A percentile compares a stretch with the other conserved stretches of the same genome.
phyloP scores from a whole-genome alignment of 495 filamentous ascomycete species.

The Haplographium delicatum region DNA sequence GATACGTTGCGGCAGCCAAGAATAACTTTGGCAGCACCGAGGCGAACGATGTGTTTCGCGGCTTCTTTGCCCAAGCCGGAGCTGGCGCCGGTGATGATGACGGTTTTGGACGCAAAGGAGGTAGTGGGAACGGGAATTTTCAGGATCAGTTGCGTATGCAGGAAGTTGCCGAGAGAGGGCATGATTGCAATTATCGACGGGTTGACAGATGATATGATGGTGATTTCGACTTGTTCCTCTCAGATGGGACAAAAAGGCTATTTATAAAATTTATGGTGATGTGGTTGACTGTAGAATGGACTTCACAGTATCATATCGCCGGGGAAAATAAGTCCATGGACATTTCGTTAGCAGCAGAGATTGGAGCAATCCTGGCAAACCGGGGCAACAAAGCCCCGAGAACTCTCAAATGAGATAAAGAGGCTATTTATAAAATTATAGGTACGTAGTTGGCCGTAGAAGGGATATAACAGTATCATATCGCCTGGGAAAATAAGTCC shows the following conservation, averaged over 20 bases:
- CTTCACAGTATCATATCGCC: too few species aligned
- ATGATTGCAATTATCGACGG: not conserved
- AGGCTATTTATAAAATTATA: too few species aligned
- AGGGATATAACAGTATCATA: too few species aligned
- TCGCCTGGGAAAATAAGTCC: too few species aligned
- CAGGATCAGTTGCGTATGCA: slow-evolving; percentile 5
- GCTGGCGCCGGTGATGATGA: slow-evolving; percentile 36
- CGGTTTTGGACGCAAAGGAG: slow-evolving; percentile 8
- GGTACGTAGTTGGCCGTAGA: too few species aligned
- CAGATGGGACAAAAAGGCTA: not conserved
- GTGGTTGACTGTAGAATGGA: too few species aligned
- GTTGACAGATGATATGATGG: not conserved
- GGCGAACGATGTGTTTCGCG: slow-evolving; percentile 34
- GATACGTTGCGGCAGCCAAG: slow-evolving; percentile 36
- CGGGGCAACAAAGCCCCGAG: too few species aligned
- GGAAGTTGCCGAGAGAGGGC: slow-evolving; percentile 1
- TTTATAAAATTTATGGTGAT: not conserved
- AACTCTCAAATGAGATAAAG: too few species aligned
- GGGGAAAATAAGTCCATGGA: not conserved
- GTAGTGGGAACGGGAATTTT: slow-evolving; percentile 7
- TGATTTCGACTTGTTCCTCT: not conserved
- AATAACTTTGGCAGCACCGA: slow-evolving; percentile 38
- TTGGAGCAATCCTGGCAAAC: too few species aligned
- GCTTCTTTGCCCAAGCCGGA: slow-evolving; percentile 49
- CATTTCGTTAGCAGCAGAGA: too few species aligned